phyloP scores from a whole-genome alignment of 2,329 filamentous ascomycete species.

The Sordariomycetes sp. region DNA sequence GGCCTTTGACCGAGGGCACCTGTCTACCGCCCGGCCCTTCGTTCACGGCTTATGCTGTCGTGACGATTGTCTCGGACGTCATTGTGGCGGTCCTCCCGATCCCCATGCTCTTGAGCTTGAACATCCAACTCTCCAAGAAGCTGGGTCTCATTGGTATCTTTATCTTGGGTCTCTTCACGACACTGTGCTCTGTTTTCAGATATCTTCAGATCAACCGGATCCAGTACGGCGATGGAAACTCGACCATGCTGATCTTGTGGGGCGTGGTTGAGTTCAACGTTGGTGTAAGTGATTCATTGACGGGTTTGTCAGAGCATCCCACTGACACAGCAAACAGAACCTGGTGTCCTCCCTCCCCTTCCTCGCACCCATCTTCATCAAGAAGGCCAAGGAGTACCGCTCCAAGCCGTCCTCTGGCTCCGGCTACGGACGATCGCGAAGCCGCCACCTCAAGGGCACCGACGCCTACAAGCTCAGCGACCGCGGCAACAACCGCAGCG shows the following conservation, averaged over 20 bases:
- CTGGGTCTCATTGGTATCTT: slow-evolving; percentile 41
- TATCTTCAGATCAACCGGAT: slow-evolving; percentile 42
- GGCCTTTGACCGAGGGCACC: slow-evolving; percentile 24
- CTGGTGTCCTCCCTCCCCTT: slow-evolving; percentile 37
- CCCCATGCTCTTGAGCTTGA: slow-evolving; percentile 37
- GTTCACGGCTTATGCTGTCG: slow-evolving; percentile 40
- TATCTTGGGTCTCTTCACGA: slow-evolving; percentile 43
- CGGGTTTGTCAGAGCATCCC: background rate
- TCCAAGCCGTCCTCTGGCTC: slow-evolving; percentile 15
- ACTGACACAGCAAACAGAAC: slow-evolving; percentile 21
- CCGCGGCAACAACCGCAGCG: slow-evolving; percentile 20
- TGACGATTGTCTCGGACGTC: slow-evolving; percentile 42
- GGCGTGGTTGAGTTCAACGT: slow-evolving; percentile 49
- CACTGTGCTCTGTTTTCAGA: slow-evolving; percentile 42
- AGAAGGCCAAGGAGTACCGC: slow-evolving; percentile 30
- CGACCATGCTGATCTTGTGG: slow-evolving; percentile 47
- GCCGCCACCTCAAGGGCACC: slow-evolving; percentile 10
- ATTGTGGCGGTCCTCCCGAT: slow-evolving; percentile 40
- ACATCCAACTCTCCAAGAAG: slow-evolving; percentile 38
- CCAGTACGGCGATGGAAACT: slow-evolving; percentile 40
- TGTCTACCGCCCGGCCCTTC: slow-evolving; percentile 37
- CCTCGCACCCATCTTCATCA: slow-evolving; percentile 31
- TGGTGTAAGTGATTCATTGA: slow-evolving; percentile 28
- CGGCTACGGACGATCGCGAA: slow-evolving; percentile 3
- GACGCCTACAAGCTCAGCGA: slow-evolving; percentile 29